Percentiles rank a stretch among this genome's conserved stretches.
Conservation (phyloP, 208 protist genomes). For the Acanthamoeba royreba region DNA sequence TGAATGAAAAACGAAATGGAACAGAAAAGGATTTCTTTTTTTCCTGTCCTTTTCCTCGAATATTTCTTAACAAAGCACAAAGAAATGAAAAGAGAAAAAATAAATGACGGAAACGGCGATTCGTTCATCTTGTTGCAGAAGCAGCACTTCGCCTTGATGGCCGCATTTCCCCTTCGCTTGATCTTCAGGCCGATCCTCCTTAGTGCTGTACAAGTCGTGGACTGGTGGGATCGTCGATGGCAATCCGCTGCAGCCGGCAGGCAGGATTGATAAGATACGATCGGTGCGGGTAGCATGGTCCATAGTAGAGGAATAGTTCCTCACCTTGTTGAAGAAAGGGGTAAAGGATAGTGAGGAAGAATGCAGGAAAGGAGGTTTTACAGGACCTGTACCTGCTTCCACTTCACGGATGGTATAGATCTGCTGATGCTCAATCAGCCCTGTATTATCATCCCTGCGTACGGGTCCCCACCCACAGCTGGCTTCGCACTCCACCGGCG, state of each 20-base stretch:
- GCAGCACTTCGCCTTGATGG: too few relatives aligned
- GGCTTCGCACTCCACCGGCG: not conserved
- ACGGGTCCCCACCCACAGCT: not conserved
- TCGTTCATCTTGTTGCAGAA: too few relatives aligned
- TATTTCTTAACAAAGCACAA: too few relatives aligned
- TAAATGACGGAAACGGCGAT: too few relatives aligned
- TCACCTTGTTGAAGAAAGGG: not conserved
- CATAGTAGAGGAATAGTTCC: not conserved
- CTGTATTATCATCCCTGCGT: not conserved
- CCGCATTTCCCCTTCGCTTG: too few relatives aligned
- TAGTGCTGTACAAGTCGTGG: too few relatives aligned
- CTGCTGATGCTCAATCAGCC: not conserved
- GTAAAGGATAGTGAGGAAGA: not conserved
- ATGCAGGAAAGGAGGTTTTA: not conserved
- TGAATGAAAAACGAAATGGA: too few relatives aligned
- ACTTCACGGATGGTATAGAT: not conserved
- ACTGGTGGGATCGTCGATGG: too few relatives aligned
- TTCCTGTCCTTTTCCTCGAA: too few relatives aligned
- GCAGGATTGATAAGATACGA: not conserved
- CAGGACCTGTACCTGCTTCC: not conserved
- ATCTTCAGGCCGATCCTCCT: too few relatives aligned
- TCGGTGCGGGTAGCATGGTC: not conserved
- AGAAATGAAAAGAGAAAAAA: too few relatives aligned
- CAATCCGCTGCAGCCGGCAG: not conserved
- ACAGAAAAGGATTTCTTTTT: too few relatives aligned